Evolutionary conservation across 225 moss, liverwort and hornwort species (phyloP).

Genomic region (Straminergon stramineum): DNA sequence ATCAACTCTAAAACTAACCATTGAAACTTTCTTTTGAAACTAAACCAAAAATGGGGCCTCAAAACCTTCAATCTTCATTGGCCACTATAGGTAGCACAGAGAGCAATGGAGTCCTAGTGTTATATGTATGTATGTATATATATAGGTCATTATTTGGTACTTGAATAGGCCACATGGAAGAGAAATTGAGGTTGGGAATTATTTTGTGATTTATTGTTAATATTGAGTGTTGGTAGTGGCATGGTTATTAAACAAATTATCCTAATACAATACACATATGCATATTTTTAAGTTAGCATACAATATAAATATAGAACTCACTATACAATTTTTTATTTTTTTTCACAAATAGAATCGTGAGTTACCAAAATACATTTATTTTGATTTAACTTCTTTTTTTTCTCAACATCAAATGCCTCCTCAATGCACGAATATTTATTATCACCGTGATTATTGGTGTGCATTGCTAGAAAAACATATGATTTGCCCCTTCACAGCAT

Average conservation of each 20-base stretch:
- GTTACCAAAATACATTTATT: too few relatives aligned
- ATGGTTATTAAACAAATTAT: neutral
- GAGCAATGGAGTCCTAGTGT: too few relatives aligned
- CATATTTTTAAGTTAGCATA: too few relatives aligned
- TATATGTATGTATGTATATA: too few relatives aligned
- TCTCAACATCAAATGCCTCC: neutral
- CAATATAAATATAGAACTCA: neutral
- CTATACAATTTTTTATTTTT: accelerated
- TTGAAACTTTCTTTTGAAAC: neutral
- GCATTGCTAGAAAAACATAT: neutral
- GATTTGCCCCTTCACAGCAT: neutral
- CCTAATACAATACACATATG: accelerated
- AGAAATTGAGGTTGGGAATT: too few relatives aligned
- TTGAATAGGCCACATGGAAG: accelerated
- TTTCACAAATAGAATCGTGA: neutral
- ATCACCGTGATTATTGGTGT: neutral
- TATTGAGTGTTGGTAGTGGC: neutral
- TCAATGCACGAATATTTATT: neutral
- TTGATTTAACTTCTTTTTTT: neutral
- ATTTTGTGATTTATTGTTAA: neutral
- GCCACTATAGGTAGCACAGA: too few relatives aligned
- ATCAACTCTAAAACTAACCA: neutral
- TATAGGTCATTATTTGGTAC: neutral
- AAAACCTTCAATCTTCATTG: too few relatives aligned
- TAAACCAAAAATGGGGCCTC: accelerated